Percentiles rank a stretch among this genome's conserved stretches.
Conservation (phyloP, 2,329 filamentous ascomycete genomes). For the Cylindrodendrum hubeiense region DNA sequence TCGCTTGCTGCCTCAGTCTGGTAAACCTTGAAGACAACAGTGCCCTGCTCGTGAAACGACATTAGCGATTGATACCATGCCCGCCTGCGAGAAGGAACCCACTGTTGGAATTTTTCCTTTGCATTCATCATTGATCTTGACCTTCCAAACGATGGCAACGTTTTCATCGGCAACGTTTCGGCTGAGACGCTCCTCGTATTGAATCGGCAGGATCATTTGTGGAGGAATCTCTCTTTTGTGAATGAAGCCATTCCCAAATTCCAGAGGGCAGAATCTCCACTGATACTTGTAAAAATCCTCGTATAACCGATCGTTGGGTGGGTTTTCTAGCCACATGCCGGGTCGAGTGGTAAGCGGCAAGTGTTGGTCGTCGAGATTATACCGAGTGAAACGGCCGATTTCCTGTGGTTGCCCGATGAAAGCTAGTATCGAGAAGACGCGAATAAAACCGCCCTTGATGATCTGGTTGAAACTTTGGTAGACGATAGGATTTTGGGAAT, state of each 20-base stretch:
- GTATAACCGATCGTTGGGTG: not conserved
- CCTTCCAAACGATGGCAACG: not conserved
- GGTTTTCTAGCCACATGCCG: not conserved
- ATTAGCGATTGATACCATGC: not conserved
- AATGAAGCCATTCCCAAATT: not conserved
- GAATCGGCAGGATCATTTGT: conserved; percentile 10
- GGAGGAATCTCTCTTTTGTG: not conserved
- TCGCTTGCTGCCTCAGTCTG: not conserved
- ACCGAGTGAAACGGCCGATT: not conserved
- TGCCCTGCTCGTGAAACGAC: not conserved
- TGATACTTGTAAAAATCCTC: conserved; percentile 6
- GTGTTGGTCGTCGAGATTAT: not conserved
- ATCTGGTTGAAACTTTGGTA: not conserved
- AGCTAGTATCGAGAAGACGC: conserved; percentile 10
- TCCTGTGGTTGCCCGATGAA: not conserved
- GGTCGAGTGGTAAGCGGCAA: not conserved
- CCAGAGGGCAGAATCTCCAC: conserved; percentile 28
- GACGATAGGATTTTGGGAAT: not conserved
- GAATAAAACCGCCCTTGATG: not conserved
- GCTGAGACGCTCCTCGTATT: not conserved
- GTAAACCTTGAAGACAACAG: conserved; percentile 29
- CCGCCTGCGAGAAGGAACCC: not conserved
- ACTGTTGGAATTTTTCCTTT: not conserved
- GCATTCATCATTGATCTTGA: not conserved
- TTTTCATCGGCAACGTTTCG: not conserved